Percentiles rank a stretch among this genome's conserved stretches.
These are phyloP conservation scores for Cladosporium cucumerinum DNA, from an alignment of 2,329 filamentous ascomycete species.

Conservation along the genomic window DNA sequence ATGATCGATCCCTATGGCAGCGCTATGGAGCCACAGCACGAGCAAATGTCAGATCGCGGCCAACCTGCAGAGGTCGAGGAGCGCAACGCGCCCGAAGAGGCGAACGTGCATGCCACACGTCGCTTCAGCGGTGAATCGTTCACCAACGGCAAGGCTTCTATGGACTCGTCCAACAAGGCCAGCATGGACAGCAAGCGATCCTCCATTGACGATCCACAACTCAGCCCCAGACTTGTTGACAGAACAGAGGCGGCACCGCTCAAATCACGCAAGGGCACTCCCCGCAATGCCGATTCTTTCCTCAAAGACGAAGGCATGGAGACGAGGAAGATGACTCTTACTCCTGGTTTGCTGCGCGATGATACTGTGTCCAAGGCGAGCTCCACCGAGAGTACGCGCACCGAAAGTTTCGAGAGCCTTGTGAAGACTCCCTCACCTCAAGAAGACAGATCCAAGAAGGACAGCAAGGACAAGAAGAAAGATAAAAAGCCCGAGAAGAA, in stretches of 20 bases:
- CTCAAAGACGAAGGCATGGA: conserved; percentile 95
- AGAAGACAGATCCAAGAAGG: conserved; percentile 60
- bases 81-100: conserved; percentile 18
- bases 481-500: conserved; percentile 77
- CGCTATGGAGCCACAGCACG: conserved; percentile 21
- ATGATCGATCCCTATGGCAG: conserved; percentile 28
- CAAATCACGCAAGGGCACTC: conserved; percentile 77
- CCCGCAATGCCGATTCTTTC: conserved; percentile 92
- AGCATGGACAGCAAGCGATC: conserved; percentile 17
- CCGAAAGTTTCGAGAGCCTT: conserved; percentile 70
- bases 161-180: conserved; percentile 8
- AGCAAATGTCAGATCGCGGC: conserved; percentile 20
- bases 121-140: conserved; percentile 16
- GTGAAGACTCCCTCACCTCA: conserved; percentile 63
- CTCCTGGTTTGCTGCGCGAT: conserved; percentile 85
- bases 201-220: conserved; percentile 29
- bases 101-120: conserved; percentile 17
- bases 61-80: conserved; percentile 24
- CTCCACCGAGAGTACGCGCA: conserved; percentile 46
- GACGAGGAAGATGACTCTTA: conserved; percentile 95
- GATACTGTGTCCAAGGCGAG: conserved; percentile 50
- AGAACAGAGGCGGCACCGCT: conserved; percentile 36
- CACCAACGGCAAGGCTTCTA: conserved; percentile 2
- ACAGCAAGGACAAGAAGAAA: conserved; percentile 70
- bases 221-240: conserved; percentile 33